Base-by-base conservation (phyloP, 2,329 filamentous ascomycete species). In the Parascedosporium putredinis region DNA sequence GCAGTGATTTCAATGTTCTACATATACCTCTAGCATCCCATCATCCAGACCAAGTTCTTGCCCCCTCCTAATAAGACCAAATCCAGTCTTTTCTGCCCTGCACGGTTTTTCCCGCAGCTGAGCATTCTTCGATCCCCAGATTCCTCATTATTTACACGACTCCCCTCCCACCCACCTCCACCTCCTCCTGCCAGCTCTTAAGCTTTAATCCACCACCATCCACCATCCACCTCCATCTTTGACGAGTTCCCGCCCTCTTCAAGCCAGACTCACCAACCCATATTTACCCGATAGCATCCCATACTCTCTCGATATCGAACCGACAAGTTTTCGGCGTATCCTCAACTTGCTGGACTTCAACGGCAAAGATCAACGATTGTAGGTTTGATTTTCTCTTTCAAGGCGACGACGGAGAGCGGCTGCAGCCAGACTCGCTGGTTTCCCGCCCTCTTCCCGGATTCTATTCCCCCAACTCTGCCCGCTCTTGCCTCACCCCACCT, bases 21-120 rank as follows among this genome's bases (percentile, higher is more conserved):
- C 46, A 48, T 48, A 48, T 48, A 48, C 27, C 46, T 20, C 46
- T 44, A 16, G 16, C 24, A 36, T 44, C 20, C 38, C 47, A 23
- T 42, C 38, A 44, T 42, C 36, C 22, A 25, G 40, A 40, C n/a
- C n/a, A n/a, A n/a, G n/a, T n/a, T n/a, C n/a, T n/a, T n/a, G n/a
- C 29, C 23, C 34, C 36, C 47, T 43, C 34, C 47, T n/a, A n/a
- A n/a, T n/a, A n/a, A n/a, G n/a, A n/a, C n/a, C n/a, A n/a, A n/a
- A n/a, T n/a, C n/a, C n/a, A n/a, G n/a, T n/a, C n/a, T n/a, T 42
- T 49, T 33, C 25, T 31, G 25, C 47, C 31, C 38, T 38, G n/a
- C 36, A 40, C 18, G 18, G 27, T 36, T 33, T 40, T 40, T 23
- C 20, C 38, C 27, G 42, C 38, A 36, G 23, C 16, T 27, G 29